Percentiles rank a stretch among this genome's conserved stretches.
Evolutionary conservation across 2,329 filamentous ascomycete genomes (phyloP).

Genomic region (Plenodomus biglobosus): DNA sequence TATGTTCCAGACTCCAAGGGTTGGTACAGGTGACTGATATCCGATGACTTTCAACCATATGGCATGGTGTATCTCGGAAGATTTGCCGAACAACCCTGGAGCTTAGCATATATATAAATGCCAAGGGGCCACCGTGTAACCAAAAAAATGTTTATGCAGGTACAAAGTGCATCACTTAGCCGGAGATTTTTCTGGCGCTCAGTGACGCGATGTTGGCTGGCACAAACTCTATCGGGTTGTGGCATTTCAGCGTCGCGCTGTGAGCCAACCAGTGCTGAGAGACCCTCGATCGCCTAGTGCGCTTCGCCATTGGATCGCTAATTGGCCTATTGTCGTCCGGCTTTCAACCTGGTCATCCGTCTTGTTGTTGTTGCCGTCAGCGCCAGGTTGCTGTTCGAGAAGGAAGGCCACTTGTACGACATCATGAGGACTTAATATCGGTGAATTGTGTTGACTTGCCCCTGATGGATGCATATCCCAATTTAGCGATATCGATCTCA

Average conservation of each 20-base stretch:
- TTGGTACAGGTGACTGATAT: too few species aligned
- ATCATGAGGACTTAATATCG: constrained; percentile 62
- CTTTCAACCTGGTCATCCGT: constrained; percentile 36
- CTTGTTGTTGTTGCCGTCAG: constrained; percentile 50
- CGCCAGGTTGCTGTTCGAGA: constrained; percentile 56
- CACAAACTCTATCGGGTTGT: constrained; percentile 7
- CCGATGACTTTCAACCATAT: background rate
- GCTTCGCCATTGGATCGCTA: constrained; percentile 85
- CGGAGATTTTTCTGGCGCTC: constrained; percentile 2
- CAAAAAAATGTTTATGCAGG: constrained; percentile 1
- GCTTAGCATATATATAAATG: background rate
- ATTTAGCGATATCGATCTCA: constrained; percentile 57
- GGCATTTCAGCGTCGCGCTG: constrained; percentile 35
- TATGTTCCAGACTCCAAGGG: too few species aligned
- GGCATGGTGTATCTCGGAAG: background rate
- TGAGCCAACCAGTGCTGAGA: constrained; percentile 80
- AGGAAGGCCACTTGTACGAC: constrained; percentile 67
- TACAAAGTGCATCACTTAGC: constrained; percentile 4
- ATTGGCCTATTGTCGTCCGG: constrained; percentile 70
- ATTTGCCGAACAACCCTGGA: background rate
- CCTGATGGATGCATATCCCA: constrained; percentile 52
- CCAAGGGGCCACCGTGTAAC: background rate
- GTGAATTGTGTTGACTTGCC: constrained; percentile 37
- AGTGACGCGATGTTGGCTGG: background rate
- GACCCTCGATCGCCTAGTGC: constrained; percentile 88